Evolutionary conservation across 805 yeast species (phyloP).

Genomic region (Wickerhamiella brachini): DNA sequence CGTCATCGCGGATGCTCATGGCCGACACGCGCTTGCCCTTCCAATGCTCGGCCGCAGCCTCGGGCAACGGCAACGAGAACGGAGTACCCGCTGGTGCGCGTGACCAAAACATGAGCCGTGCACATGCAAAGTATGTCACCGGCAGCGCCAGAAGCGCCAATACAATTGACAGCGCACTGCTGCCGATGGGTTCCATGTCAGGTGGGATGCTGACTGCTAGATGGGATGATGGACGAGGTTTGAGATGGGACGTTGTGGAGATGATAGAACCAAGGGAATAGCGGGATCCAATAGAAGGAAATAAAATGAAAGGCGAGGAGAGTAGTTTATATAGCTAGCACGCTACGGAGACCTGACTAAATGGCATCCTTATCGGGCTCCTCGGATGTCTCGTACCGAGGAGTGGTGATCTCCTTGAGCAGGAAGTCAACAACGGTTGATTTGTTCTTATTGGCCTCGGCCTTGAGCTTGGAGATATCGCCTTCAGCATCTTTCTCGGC

Average conservation of each 20-base stretch:
- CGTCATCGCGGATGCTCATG: slow-evolving; percentile 40
- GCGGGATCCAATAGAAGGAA: no score
- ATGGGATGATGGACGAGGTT: no score
- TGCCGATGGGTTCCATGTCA: background rate
- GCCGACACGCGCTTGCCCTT: slow-evolving; percentile 70
- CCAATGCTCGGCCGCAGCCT: slow-evolving; percentile 80
- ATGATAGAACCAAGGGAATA: no score
- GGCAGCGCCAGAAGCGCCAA: slow-evolving; percentile 5
- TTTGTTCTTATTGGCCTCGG: slow-evolving; percentile 39
- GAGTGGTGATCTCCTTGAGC: background rate
- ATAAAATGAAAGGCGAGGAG: no score
- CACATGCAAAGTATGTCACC: slow-evolving; percentile 5
- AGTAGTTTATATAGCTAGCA: no score
- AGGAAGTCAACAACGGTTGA: slow-evolving; percentile 56
- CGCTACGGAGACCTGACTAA: background rate
- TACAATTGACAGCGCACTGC: background rate
- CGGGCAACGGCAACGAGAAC: slow-evolving; percentile 42
- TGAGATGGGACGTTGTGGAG: no score
- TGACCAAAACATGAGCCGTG: slow-evolving; percentile 4
- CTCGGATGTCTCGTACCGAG: background rate
- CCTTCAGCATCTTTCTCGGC: slow-evolving; percentile 62
- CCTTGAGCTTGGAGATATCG: slow-evolving; percentile 59
- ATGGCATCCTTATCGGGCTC: background rate
- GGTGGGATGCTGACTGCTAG: background rate
- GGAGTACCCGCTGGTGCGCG: slow-evolving; percentile 9